Evolutionary conservation across 805 yeast species (phyloP), one percentile per base, ranked within the genome.

Genomic region (Phaffomyces antillensis): DNA sequence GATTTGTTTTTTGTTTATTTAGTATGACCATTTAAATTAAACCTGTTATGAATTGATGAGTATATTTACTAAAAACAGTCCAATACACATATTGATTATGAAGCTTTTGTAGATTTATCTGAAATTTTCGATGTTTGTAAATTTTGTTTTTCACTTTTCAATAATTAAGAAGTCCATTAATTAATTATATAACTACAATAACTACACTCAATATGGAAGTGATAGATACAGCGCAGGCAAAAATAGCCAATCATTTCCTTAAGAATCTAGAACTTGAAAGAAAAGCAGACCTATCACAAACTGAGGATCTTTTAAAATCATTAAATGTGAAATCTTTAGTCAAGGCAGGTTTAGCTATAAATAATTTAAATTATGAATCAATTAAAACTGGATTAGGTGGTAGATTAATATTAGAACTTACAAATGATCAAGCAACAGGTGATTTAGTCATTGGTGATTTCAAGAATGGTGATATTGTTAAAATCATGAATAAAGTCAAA

Each of bases 331-430:
- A 83, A 57, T 71, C 72, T 44, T 68, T 91, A n/a, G 83, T 83
- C 0, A 64, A 68, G 11, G 71, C 76, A 42, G 97, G 96, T 0
- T 66, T 86, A 24, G 97, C 97, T 0, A 68, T 87, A 5, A 61
- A 80, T 40, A 86, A 89, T 60, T 66, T 91, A 40, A 59, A 66
- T 0, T 65, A 83, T 13, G 72, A 73, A n/a, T 77, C 79, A 44
- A 63, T 85, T 3, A 69, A 83, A 44, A 83, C 90, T 0, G 95
- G 96, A 0, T 65, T 87, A 10, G 95, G 87, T 15, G 96, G 96
- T 2, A 77, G 81, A 46, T 68, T 79, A 2, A 67, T 83, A 6
- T 53, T 87, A 13, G 95, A 87, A 51, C 62, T 91, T 42, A 68
- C 55, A 16, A 65, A 70, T 26, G 91, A 85, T 50, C 67, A 81